phyloP scores from a whole-genome alignment of 208 protist genomes.

The Crithidia bombi region DNA sequence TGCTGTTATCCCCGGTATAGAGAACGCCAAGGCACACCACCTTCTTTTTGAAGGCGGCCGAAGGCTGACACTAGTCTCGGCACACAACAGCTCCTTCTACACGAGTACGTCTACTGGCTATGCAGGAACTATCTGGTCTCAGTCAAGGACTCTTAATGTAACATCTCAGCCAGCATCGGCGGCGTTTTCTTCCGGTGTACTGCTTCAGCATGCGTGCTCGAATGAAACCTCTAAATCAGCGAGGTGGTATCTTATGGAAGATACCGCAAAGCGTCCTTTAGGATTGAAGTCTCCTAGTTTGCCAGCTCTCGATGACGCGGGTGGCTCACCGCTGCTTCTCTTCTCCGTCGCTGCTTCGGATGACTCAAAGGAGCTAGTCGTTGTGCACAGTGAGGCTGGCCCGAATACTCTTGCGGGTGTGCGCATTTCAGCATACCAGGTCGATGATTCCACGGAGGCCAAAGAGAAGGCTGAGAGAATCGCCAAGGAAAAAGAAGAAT shows the following conservation, averaged over 20 bases:
- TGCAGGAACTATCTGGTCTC: slow-evolving; percentile 48
- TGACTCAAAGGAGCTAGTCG: slow-evolving; percentile 23
- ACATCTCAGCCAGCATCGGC: slow-evolving; percentile 38
- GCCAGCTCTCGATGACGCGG: not conserved
- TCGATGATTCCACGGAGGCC: slow-evolving; percentile 69
- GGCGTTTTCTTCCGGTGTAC: slow-evolving; percentile 32
- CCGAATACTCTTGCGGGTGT: slow-evolving; percentile 7
- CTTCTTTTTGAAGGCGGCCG: slow-evolving; percentile 21
- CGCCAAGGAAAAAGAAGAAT: slow-evolving; percentile 36
- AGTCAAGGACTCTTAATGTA: slow-evolving; percentile 38
- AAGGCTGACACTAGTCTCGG: slow-evolving; percentile 26
- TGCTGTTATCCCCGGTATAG: slow-evolving; percentile 14
- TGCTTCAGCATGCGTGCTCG: slow-evolving; percentile 39
- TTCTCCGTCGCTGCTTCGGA: slow-evolving; percentile 16
- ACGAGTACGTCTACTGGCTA: slow-evolving; percentile 43
- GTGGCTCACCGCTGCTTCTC: slow-evolving; percentile 7
- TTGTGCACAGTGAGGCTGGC: slow-evolving; percentile 14
- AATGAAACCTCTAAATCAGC: slow-evolving; percentile 26
- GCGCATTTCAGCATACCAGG: slow-evolving; percentile 7
- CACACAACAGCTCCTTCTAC: slow-evolving; percentile 19
- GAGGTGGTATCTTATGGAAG: slow-evolving; percentile 27
- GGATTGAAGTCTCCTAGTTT: not conserved
- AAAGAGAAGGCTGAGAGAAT: slow-evolving; percentile 41
- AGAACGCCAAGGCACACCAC: slow-evolving; percentile 23
- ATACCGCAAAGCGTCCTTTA: slow-evolving; percentile 6